Conservation (phyloP, 345 rosid genomes). For the Hirschfeldia incana region DNA sequence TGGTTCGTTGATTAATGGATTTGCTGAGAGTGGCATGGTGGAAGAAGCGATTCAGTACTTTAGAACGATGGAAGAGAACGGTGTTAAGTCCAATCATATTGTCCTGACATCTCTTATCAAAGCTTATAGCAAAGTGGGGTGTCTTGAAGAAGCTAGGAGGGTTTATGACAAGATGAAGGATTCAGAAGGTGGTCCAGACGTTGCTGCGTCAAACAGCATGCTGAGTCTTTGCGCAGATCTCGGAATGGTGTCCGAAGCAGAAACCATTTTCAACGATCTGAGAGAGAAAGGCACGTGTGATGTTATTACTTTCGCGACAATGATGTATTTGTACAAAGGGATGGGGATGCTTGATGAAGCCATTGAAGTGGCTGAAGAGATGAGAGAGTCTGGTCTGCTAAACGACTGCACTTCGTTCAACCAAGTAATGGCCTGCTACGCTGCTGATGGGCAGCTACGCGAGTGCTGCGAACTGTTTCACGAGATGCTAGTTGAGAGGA, state of each 20-base stretch:
- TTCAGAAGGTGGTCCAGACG: conserved; percentile 69
- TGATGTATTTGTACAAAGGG: conserved; percentile 80
- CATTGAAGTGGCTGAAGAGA: conserved; percentile 79
- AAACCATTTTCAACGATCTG: conserved; percentile 54
- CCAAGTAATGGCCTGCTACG: conserved; percentile 75
- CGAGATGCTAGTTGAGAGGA: conserved; percentile 60
- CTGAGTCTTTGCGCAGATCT: conserved; percentile 76
- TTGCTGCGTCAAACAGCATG: conserved; percentile 76
- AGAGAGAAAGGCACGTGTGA: conserved; percentile 64
- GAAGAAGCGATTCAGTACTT: conserved; percentile 75
- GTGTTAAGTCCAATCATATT: conserved; percentile 62
- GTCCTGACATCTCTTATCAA: conserved; percentile 80
- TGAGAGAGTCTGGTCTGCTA: conserved; percentile 67
- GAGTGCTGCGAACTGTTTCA: conserved; percentile 69
- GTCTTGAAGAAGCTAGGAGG: conserved; percentile 65
- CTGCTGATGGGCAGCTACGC: conserved; percentile 62
- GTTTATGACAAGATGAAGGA: conserved; percentile 64
- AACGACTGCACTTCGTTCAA: conserved; percentile 66
- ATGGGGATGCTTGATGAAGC: conserved; percentile 89
- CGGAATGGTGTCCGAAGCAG: conserved; percentile 74
- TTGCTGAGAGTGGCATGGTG: conserved; percentile 62
- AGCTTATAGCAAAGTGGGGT: conserved; percentile 77
- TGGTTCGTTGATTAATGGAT: conserved; percentile 85
- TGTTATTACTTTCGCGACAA: conserved; percentile 66
- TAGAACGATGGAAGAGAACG: conserved; percentile 58